Base-by-base conservation (phyloP, 768 basidiomycete genomes). In the Lentinula raphanica region DNA sequence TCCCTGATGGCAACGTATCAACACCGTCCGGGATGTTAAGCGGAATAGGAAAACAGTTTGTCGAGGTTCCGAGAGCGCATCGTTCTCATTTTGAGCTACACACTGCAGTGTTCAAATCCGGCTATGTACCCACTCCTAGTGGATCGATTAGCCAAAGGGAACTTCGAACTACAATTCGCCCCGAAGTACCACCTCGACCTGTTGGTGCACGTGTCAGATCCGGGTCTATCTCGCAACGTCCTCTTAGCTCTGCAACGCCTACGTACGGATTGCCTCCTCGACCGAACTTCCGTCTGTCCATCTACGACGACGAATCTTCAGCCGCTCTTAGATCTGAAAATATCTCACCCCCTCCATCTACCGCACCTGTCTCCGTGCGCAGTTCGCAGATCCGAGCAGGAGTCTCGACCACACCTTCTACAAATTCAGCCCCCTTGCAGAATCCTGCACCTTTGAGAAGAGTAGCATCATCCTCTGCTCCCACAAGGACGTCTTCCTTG, bases 61-160 rank as follows among this genome's bases (percentile, higher is more conserved):
- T 32, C 8, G 23, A 9, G 17, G 21, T 39, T 5, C 32, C 5
- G 3, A 53, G 23, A 28, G 35, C 8, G 25, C 51, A 49, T 23
- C 39, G 54, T 27, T 31, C 36, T 42, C 54, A 55, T 49, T 11
- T 69, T 59, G 69, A 68, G 6, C 68, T 76, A 12, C 75, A 75
- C 50, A 32, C 42, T 3, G 63, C 64, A n/a, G 68, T 76, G 3
- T 76, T 74, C 35, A 63, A 63, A 25, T 61, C 65, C 15, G 67
- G 65, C 5, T 38, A 62, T n/a, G 64, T 68, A 7, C 62, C 64
- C 62, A 68, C 71, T n/a, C 70, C 72, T 8, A 72, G 68, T 36
- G 72, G 70, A 39, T 39, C 19, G 6, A 8, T 53, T 19, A 39
- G 11, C 15, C 4, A n/a, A 32, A 53, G 38, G 21, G 36, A 39